Conservation (phyloP, 129 eudicot species). For the Lactuca sativa region DNA sequence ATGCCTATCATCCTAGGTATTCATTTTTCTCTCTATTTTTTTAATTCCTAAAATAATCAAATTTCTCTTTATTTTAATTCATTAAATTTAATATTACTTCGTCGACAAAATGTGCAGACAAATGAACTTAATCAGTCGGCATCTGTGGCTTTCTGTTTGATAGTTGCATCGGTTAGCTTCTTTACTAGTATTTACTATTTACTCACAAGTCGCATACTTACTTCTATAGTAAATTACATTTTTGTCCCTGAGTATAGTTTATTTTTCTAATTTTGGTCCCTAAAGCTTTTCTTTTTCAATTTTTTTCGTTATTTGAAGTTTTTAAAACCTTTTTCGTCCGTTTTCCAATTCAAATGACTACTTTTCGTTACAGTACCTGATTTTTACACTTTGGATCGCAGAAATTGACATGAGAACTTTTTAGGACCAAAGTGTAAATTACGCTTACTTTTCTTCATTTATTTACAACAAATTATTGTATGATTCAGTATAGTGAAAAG, state of each 20-base stretch:
- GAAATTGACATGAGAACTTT: too few species aligned
- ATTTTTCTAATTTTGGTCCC: too few species aligned
- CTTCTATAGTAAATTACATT: not conserved
- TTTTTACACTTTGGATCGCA: too few species aligned
- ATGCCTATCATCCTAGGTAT: slow-evolving; percentile 84
- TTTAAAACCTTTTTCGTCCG: too few species aligned
- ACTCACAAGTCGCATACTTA: slow-evolving; percentile 18
- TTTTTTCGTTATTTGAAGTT: too few species aligned
- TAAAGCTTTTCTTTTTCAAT: too few species aligned
- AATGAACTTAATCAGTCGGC: slow-evolving; percentile 91
- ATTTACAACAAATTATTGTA: not conserved
- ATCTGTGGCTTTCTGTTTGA: slow-evolving; percentile 88
- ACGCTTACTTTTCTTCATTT: too few species aligned
- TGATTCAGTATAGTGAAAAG: slow-evolving; percentile 84
- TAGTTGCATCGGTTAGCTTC: slow-evolving; percentile 86
- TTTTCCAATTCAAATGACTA: too few species aligned
- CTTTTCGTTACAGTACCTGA: too few species aligned
- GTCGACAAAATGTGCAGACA: slow-evolving; percentile 55
- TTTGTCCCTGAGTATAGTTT: too few species aligned
- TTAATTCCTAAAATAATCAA: slow-evolving; percentile 2
- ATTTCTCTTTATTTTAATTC: slow-evolving; percentile 15
- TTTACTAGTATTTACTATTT: not conserved
- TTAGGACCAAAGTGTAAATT: too few species aligned
- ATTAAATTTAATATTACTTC: slow-evolving; percentile 25
- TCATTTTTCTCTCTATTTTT: not conserved